Evolutionary conservation across 108 stramenopile species (phyloP), one percentile per base, ranked within the genome.

Genomic region (Schizochytrium sp.): DNA sequence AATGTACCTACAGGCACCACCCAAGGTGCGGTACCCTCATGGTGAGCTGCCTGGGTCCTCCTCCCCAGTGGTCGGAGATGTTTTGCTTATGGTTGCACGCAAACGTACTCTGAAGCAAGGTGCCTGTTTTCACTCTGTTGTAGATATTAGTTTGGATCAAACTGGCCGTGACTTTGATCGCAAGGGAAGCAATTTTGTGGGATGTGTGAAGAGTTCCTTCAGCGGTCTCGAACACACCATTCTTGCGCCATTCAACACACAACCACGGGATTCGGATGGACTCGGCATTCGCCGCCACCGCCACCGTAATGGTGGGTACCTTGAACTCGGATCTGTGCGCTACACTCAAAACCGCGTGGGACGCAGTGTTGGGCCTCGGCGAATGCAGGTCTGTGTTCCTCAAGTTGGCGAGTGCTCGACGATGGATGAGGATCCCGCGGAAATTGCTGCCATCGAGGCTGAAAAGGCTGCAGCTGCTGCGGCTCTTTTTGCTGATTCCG

Each of bases 311-410:
- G 42, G 5, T 7, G 64, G 64, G 42, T 69, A 38, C 2, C 10
- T 55, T 5, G 76, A 83, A 3, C 50, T 83, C 76, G 76, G 76
- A 47, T 49, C 76, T 47, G 76, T 83, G 50, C 47, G 53, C 50
- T 83, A 83, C 3, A 55, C 53, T n/a, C 76, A 83, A 53, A 83
- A 83, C 76, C 5, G 76, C 0, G 47, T 83, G 10, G 76, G 76
- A 7, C 47, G 53, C 10, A 83, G 53, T 28, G 76, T 83, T 0
- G 76, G 76, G n/a, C 76, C 76, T 47, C 76, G 76, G 38, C 76
- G 76, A n/a, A 83, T 83, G 76, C 47, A 83, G 1, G 76, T 83
- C 47, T 83, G 76, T 53, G 53, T 83, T 17, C 76, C 76, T 5
- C 49, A 38, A 53, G 76, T 83, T 56, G 76, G 76, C 76, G 76